phyloP scores from a whole-genome alignment of 345 rosid genomes.

The Schrenkiella parvula region DNA sequence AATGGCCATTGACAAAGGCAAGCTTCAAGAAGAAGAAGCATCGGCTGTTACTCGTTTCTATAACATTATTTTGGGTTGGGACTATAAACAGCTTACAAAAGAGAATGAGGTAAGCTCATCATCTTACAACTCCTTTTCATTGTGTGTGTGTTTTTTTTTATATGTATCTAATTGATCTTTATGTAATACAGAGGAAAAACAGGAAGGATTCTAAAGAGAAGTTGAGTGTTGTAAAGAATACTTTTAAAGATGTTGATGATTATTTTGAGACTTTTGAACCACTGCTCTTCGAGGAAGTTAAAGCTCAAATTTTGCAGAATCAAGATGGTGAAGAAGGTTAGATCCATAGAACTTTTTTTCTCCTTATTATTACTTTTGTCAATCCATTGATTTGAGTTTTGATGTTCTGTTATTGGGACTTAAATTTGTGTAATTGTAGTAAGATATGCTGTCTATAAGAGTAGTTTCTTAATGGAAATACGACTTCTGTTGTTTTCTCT shows the following conservation, averaged over 20 bases:
- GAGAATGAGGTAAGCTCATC: constrained; percentile 38
- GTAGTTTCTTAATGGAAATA: neutral
- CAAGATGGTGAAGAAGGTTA: constrained; percentile 77
- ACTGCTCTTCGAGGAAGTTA: constrained; percentile 85
- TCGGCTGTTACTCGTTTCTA: constrained; percentile 55
- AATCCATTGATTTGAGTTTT: neutral
- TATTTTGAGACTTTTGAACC: constrained; percentile 83
- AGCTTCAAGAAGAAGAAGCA: constrained; percentile 53
- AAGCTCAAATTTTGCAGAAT: constrained; percentile 78
- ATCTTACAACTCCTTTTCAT: neutral
- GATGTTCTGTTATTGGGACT: neutral
- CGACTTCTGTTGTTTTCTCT: neutral
- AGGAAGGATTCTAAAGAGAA: constrained; percentile 32
- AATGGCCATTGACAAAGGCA: constrained; percentile 58
- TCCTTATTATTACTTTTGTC: neutral
- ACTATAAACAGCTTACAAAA: constrained; percentile 59
- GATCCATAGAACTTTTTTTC: neutral
- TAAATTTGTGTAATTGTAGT: neutral
- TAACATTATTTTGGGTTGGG: constrained; percentile 72
- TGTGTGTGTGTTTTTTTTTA: neutral
- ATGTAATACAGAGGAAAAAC: constrained; percentile 30
- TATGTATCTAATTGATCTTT: neutral
- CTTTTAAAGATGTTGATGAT: constrained; percentile 67
- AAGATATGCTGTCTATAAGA: neutral
- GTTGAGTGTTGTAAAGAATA: constrained; percentile 55